Conservation (phyloP, 306 rosid species). For the Lathyrus tuberosus region DNA sequence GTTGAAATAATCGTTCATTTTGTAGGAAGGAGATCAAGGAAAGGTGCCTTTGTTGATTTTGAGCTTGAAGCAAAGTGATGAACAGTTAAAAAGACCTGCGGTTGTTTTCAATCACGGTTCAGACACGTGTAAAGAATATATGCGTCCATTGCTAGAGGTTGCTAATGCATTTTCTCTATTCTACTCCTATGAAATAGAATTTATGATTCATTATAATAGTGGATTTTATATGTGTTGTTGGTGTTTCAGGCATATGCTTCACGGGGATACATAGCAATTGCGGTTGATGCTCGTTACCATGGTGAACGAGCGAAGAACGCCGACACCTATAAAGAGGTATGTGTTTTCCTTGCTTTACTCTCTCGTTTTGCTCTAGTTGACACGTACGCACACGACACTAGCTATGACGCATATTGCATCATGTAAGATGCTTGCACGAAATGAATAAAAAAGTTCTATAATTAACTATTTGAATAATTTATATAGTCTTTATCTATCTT, state of each 20-base stretch:
- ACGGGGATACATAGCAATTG: slow-evolving; percentile 74
- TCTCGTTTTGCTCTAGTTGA: neutral
- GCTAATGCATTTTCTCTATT: neutral
- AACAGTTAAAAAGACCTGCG: slow-evolving; percentile 61
- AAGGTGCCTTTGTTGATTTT: slow-evolving; percentile 72
- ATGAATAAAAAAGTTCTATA: too few species aligned
- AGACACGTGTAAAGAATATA: slow-evolving; percentile 63
- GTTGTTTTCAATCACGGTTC: slow-evolving; percentile 80
- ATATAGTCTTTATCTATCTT: too few species aligned
- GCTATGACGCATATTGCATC: too few species aligned
- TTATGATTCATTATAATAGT: slow-evolving; percentile 1
- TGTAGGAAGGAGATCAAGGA: slow-evolving; percentile 91
- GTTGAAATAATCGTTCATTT: slow-evolving; percentile 14
- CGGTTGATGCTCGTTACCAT: slow-evolving; percentile 91
- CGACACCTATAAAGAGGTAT: slow-evolving; percentile 64
- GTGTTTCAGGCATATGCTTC: slow-evolving; percentile 85
- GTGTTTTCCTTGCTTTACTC: slow-evolving; percentile 37
- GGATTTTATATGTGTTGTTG: slow-evolving; percentile 15
- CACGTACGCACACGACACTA: too few species aligned
- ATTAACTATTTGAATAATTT: too few species aligned
- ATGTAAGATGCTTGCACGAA: too few species aligned
- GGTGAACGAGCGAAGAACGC: slow-evolving; percentile 84
- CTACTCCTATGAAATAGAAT: neutral
- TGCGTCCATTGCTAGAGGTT: slow-evolving; percentile 88
- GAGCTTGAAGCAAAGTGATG: slow-evolving; percentile 60